phyloP scores from a whole-genome alignment of 306 rosid genomes.

The Trifolium dubium region DNA sequence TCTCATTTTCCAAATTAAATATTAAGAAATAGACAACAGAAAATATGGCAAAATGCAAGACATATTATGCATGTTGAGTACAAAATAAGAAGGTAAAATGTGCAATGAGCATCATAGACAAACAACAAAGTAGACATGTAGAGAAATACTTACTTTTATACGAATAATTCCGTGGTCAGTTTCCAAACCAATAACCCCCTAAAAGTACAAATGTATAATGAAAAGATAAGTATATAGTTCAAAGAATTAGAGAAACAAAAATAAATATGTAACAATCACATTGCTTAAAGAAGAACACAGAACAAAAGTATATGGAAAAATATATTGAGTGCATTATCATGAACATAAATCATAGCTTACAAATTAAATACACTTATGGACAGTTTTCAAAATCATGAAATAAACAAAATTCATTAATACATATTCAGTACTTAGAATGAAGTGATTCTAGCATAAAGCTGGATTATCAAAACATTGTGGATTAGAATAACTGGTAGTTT shows the following conservation, averaged over 20 bases:
- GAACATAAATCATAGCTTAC: constrained; percentile 21
- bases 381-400: neutral
- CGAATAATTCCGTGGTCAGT: constrained; percentile 76
- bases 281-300: constrained; percentile 16
- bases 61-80: constrained; percentile 7
- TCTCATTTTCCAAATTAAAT: constrained; percentile 1
- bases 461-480: constrained; percentile 20
- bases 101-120: constrained; percentile 24
- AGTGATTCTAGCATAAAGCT: constrained; percentile 16
- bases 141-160: constrained; percentile 61
- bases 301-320: constrained; percentile 31
- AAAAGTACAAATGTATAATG: constrained; percentile 24
- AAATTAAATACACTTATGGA: neutral
- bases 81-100: constrained; percentile 9
- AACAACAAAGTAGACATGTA: constrained; percentile 5
- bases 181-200: constrained; percentile 81
- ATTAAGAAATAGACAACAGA: constrained; percentile 14
- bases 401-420: neutral
- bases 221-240: constrained; percentile 24
- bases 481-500: constrained; percentile 10
- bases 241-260: constrained; percentile 28
- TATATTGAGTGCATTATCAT: constrained; percentile 7
- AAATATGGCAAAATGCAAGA: constrained; percentile 13
- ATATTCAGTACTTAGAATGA: constrained; percentile 13
- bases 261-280: constrained; percentile 10